phyloP scores from a whole-genome alignment of 148 eudicot genomes.

The Silene uniflora region DNA sequence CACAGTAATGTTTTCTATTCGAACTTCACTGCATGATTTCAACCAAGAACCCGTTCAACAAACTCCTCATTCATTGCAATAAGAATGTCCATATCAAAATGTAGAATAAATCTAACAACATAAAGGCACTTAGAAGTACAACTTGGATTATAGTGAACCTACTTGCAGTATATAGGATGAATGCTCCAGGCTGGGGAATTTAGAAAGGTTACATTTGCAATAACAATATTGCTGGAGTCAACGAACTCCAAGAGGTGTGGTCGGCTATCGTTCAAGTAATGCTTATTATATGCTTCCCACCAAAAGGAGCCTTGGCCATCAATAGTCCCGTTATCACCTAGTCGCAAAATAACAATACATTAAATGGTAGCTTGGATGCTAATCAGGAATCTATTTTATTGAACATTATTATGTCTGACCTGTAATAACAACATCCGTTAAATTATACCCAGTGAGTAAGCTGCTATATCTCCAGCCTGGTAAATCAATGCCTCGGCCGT shows the following conservation, averaged over 20 bases:
- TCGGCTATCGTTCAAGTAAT: slow-evolving; percentile 33
- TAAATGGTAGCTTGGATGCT: not conserved
- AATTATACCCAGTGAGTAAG: slow-evolving; percentile 8
- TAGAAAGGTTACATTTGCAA: slow-evolving; percentile 37
- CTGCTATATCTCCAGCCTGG: slow-evolving; percentile 16
- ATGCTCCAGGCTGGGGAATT: slow-evolving; percentile 52
- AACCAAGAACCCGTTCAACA: not conserved
- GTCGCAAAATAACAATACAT: not conserved
- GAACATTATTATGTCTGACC: not conserved
- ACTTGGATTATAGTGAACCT: not conserved
- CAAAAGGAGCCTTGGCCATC: slow-evolving; percentile 46
- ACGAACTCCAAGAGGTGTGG: slow-evolving; percentile 41
- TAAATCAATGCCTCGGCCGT: slow-evolving; percentile 10
- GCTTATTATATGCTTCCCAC: slow-evolving; percentile 37
- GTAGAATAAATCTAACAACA: not conserved
- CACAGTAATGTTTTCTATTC: slow-evolving; percentile 28
- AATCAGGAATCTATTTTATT: not conserved
- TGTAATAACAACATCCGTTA: slow-evolving; percentile 9
- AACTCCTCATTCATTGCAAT: not conserved
- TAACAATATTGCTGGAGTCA: slow-evolving; percentile 31
- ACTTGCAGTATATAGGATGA: slow-evolving; percentile 49
- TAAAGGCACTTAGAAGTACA: not conserved
- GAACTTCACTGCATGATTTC: slow-evolving; percentile 22
- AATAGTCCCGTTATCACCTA: slow-evolving; percentile 44
- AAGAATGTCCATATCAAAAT: not conserved